Evolutionary conservation across 306 rosid species (phyloP), one percentile per base, ranked within the genome.

Genomic region (Cicer cuneatum): DNA sequence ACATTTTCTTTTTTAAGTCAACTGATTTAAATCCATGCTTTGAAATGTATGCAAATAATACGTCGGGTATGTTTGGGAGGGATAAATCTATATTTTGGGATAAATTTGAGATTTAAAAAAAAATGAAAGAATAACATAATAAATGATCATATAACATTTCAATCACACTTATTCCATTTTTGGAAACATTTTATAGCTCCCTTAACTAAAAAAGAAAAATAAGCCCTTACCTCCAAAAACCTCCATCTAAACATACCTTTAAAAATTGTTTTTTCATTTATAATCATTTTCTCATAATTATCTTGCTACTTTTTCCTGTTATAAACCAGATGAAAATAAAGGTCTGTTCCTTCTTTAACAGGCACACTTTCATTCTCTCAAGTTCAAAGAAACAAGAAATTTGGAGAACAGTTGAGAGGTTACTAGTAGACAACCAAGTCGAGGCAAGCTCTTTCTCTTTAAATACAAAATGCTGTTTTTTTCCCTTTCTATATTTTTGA

Each of bases 351-450:
- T 39, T 65, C 39, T 76, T 66, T 74, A 13, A 89, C 92, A 94
- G 99, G 96, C 99, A 94, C 86, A 94, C 92, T 47, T 94, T 83
- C 85, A 64, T 87, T 86, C 96, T 94, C 79, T 85, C 97, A 29
- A 83, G 77, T 78, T 43, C 59, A 18, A 88, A 86, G 86, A 94
- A 92, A 75, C 90, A 87, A 72, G 85, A 86, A 72, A 89, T 94
- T 71, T 94, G 99, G 98, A 76, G 86, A 72, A 92, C 93, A 7
- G 97, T 92, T 79, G 98, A 94, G 88, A 89, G 89, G 89, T 86
- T 94, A 62, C 92, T 94, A 3, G 78, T 87, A 64, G 99, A 94
- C 95, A 92, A 87, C 87, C 99, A 94, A 94, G 97, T 94, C 41
- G 99, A 94, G 98, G 99, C 65, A 87, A 87, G 95, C 76, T 75